phyloP scores from a whole-genome alignment of 768 basidiomycete species.

The Trametes villosa region DNA sequence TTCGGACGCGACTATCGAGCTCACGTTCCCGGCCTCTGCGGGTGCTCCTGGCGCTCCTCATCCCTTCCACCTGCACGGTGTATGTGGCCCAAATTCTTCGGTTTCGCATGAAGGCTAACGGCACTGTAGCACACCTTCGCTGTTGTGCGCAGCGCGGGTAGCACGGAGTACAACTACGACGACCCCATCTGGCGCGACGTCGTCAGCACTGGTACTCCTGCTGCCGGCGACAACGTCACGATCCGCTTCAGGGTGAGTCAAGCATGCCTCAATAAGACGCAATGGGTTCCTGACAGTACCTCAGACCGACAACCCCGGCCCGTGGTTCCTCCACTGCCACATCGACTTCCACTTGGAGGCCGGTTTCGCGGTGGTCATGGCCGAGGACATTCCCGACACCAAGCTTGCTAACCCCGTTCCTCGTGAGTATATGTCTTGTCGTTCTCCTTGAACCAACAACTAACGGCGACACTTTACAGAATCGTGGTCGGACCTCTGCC shows the following conservation, averaged over 20 bases:
- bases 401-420: constrained; percentile 20
- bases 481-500: constrained; percentile 19
- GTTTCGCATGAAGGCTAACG: not conserved
- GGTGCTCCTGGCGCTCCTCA: constrained; percentile 43
- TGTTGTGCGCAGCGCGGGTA: constrained; percentile 42
- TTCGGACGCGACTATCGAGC: constrained; percentile 51
- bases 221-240: constrained; percentile 26
- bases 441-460: not conserved
- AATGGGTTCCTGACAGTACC: not conserved
- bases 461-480: not conserved
- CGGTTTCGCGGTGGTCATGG: constrained; percentile 48
- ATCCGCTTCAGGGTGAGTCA: constrained; percentile 32
- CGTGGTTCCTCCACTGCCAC: constrained; percentile 84
- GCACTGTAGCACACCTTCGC: constrained; percentile 41
- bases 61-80: constrained; percentile 47
- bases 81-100: constrained; percentile 31
- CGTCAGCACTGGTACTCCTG: constrained; percentile 24
- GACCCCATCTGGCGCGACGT: constrained; percentile 43
- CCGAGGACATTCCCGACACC: constrained; percentile 38
- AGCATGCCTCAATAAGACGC: not conserved
- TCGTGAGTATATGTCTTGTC: constrained; percentile 11
- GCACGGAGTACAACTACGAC: constrained; percentile 38
- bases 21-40: constrained; percentile 50
- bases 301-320: constrained; percentile 83
- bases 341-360: constrained; percentile 78